phyloP scores from a whole-genome alignment of 176 grass and related monocot species.

The Oryza longistaminata region DNA sequence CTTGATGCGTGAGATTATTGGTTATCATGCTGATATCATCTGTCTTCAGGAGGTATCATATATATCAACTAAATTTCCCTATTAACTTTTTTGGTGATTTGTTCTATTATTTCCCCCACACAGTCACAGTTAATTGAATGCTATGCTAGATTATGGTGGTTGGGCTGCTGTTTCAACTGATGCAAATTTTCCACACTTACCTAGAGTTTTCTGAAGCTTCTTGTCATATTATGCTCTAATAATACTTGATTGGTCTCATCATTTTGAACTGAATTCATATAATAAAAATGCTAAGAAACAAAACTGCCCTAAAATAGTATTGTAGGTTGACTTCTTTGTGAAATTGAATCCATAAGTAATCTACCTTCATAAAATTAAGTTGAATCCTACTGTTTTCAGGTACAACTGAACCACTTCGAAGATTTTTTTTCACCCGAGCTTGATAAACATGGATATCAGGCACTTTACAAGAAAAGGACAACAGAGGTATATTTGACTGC shows the following conservation, averaged over 20 bases:
- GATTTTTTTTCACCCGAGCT: constrained; percentile 97
- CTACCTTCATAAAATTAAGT: neutral
- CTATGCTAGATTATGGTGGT: neutral
- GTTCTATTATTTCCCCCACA: neutral
- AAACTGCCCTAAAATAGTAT: neutral
- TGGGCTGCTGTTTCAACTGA: neutral
- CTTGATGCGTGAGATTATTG: constrained; percentile 95
- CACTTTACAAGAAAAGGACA: constrained; percentile 97
- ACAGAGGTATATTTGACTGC: constrained; percentile 60
- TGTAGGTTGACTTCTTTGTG: neutral
- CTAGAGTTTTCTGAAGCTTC: constrained; percentile 17
- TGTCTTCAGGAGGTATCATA: constrained; percentile 97
- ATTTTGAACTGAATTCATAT: constrained; percentile 28
- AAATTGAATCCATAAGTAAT: neutral
- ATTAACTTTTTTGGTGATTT: constrained; percentile 12
- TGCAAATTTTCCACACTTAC: neutral
- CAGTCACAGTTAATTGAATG: constrained; percentile 17
- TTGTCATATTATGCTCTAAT: constrained; percentile 22
- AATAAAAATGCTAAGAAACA: neutral
- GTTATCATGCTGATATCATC: constrained; percentile 97
- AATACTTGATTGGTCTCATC: constrained; percentile 6
- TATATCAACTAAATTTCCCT: constrained; percentile 5
- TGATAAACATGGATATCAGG: constrained; percentile 99
- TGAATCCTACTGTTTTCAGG: constrained; percentile 55
- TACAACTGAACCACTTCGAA: constrained; percentile 89